Conservation (phyloP, 768 basidiomycete species). For the Royoungia palumana region DNA sequence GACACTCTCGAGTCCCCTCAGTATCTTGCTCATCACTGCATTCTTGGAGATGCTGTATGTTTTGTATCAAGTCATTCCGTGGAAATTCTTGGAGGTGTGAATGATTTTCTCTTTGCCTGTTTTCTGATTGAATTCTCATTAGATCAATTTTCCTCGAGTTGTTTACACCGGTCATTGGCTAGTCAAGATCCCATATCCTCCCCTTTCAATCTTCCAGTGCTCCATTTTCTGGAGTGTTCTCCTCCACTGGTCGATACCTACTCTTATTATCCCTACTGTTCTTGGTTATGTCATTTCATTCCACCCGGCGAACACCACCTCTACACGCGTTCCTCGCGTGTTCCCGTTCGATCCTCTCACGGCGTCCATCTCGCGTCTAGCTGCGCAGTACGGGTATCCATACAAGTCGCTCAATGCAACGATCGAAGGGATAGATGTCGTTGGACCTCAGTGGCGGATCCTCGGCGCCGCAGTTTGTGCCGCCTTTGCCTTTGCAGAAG, state of each 20-base stretch:
- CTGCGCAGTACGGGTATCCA: slow-evolving; percentile 57
- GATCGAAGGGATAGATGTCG: slow-evolving; percentile 45
- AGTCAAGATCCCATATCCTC: slow-evolving; percentile 46
- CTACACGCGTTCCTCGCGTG: slow-evolving; percentile 20
- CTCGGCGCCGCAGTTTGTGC: slow-evolving; percentile 52
- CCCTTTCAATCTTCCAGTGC: slow-evolving; percentile 42
- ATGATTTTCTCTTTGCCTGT: neutral
- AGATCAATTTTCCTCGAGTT: slow-evolving; percentile 18
- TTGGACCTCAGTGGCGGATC: slow-evolving; percentile 55
- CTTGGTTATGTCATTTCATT: slow-evolving; percentile 63
- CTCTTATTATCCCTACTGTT: slow-evolving; percentile 55
- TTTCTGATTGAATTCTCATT: slow-evolving; percentile 2
- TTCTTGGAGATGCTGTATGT: slow-evolving; percentile 54
- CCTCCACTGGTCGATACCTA: slow-evolving; percentile 61
- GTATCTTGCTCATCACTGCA: slow-evolving; percentile 56
- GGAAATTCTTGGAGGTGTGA: slow-evolving; percentile 44
- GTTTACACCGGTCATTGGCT: slow-evolving; percentile 8
- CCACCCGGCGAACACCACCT: slow-evolving; percentile 38
- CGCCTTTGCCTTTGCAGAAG: slow-evolving; percentile 69
- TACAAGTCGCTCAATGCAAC: slow-evolving; percentile 29
- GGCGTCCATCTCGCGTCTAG: slow-evolving; percentile 61
- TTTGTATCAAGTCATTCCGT: slow-evolving; percentile 51
- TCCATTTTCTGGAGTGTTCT: slow-evolving; percentile 51
- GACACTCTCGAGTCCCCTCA: slow-evolving; percentile 65
- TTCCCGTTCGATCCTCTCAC: slow-evolving; percentile 57